Evolutionary conservation across 441 rosid species (phyloP).

Genomic region (Brassica hybrid): DNA sequence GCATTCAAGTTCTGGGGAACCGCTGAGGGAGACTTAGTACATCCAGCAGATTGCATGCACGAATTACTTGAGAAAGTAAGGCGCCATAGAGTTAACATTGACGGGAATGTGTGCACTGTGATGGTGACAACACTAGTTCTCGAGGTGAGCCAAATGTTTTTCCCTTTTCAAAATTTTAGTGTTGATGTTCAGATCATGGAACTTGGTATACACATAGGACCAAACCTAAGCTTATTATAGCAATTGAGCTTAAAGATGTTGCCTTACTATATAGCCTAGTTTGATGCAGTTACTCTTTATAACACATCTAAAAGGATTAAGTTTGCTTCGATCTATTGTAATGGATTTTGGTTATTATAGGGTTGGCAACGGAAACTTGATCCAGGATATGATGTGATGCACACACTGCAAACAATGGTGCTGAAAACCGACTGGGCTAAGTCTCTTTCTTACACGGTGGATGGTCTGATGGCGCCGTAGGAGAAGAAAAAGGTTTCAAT

Average conservation of each 20-base stretch:
- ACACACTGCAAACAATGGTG: constrained; percentile 85
- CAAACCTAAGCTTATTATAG: not conserved
- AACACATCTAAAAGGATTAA: constrained; percentile 7
- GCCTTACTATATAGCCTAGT: constrained; percentile 2
- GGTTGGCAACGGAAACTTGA: constrained; percentile 99
- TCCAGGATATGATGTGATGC: constrained; percentile 93
- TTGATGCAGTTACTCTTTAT: constrained; percentile 12
- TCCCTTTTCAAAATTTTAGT: not conserved
- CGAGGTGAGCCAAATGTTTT: constrained; percentile 61
- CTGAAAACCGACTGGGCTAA: constrained; percentile 97
- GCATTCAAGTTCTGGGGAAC: constrained; percentile 97
- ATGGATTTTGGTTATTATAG: constrained; percentile 46
- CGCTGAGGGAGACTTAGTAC: constrained; percentile 90
- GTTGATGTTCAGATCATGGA: constrained; percentile 20
- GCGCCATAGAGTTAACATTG: constrained; percentile 86
- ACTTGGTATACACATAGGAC: not conserved
- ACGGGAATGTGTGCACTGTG: constrained; percentile 96
- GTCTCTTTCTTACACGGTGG: constrained; percentile 94
- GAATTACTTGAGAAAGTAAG: constrained; percentile 97
- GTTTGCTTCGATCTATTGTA: constrained; percentile 4
- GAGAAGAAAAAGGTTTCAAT: constrained; percentile 36
- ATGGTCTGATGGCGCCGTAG: constrained; percentile 96
- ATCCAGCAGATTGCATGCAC: constrained; percentile 99
- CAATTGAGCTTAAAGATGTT: not conserved
- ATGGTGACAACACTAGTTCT: constrained; percentile 99